Base-by-base conservation (phyloP, 2,329 filamentous ascomycete species). In the Aureobasidium lini region DNA sequence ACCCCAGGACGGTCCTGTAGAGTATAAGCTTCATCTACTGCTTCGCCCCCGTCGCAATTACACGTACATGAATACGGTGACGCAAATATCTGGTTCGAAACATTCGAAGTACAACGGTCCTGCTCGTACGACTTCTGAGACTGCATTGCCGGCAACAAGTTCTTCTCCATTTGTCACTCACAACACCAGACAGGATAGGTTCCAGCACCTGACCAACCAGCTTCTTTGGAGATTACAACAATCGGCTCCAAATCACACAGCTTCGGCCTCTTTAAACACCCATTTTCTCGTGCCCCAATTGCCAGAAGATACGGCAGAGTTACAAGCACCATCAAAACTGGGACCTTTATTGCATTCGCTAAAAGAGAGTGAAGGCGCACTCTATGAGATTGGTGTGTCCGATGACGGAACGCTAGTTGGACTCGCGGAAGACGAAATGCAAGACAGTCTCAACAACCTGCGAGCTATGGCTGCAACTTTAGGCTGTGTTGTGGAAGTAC, bases 361-460 rank as follows among this genome's bases (percentile, higher is more conserved):
- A 8, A 93, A 97, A 70, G 92, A 96, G 70, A 96, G 91, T 15
- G 87, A 90, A 65, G 94, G 94, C 5, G 94, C 94, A 1, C 74
- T 97, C 52, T 99, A 99, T 67, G 93, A 99, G 72, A 95, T 99
- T 71, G 94, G 94, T 0, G 91, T 99, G 9, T 88, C 92, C 31
- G 94, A 99, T 71, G 91, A 97, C 75, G 94, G 94, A 7, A 90
- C 88, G 0, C 85, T 99, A 60, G 84, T 96, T 43, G 94, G 94
- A 0, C 78, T 99, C 48, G 89, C 90, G 2, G 85, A 89, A 64
- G 91, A 96, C 69, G 94, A 99, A 73, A 84, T 99, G 80, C 84
- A 93, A 62, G 93, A 97, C 73, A 96, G 91, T 70, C 79, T 97
- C 62, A 82, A 82, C 43, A 96, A 92, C 60, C 75, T 99, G 39